phyloP scores from a whole-genome alignment of 2,329 filamentous ascomycete species.

The Cladosporium sp. region DNA sequence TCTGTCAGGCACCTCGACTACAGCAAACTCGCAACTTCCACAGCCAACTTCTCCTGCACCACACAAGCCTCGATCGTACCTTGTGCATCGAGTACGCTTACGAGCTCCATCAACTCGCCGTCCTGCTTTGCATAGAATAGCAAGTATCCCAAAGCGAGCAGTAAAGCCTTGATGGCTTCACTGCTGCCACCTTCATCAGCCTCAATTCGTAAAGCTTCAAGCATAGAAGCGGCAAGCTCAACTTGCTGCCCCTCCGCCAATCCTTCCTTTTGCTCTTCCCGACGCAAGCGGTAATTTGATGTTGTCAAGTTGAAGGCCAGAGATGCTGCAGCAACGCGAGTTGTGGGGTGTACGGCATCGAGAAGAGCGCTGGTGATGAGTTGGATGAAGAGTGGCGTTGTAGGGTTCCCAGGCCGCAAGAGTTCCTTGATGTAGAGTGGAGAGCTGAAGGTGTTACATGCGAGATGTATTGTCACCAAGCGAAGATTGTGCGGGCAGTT shows the following conservation, averaged over 20 bases:
- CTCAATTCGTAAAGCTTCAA: slow-evolving; percentile 68
- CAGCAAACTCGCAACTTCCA: slow-evolving; percentile 32
- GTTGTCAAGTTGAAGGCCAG: slow-evolving; percentile 80
- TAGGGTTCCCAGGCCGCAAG: slow-evolving; percentile 39
- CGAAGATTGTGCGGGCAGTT: slow-evolving; percentile 78
- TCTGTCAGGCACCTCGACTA: too few relatives aligned
- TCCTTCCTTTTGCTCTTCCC: slow-evolving; percentile 56
- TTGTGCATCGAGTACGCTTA: slow-evolving; percentile 73
- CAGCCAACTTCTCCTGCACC: slow-evolving; percentile 36
- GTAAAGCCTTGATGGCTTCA: slow-evolving; percentile 74
- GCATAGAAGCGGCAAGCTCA: slow-evolving; percentile 75
- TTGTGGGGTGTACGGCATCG: slow-evolving; percentile 70
- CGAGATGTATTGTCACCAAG: slow-evolving; percentile 78
- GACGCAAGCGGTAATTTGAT: slow-evolving; percentile 66
- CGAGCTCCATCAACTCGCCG: slow-evolving; percentile 77
- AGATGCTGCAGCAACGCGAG: slow-evolving; percentile 78
- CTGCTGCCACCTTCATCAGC: slow-evolving; percentile 27
- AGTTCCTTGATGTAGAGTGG: slow-evolving; percentile 62
- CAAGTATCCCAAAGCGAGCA: slow-evolving; percentile 74
- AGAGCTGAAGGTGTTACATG: slow-evolving; percentile 81
- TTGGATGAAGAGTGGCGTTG: slow-evolving; percentile 59
- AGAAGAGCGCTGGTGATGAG: slow-evolving; percentile 77
- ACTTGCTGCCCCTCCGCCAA: slow-evolving; percentile 72
- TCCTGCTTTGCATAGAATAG: slow-evolving; percentile 68
- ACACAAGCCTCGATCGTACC: slow-evolving; percentile 56